Conservation (phyloP, 768 basidiomycete genomes). For the Kondoa subrosea region DNA sequence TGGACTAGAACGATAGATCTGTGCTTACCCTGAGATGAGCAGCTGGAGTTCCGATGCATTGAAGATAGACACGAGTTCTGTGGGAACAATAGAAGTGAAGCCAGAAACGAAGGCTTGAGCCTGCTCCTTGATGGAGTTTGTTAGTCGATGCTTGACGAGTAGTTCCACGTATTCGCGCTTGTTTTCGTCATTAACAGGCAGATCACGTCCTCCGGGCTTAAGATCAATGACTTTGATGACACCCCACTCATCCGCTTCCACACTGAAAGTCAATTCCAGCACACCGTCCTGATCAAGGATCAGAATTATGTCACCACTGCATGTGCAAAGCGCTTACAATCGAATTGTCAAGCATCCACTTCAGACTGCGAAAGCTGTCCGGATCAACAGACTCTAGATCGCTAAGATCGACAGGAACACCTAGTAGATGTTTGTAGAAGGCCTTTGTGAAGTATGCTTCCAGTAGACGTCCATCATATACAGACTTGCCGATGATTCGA, state of each 20-base stretch:
- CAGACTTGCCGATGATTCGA: slow-evolving; percentile 90
- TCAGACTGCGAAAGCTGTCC: slow-evolving; percentile 91
- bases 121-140: slow-evolving; percentile 88
- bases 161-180: slow-evolving; percentile 89
- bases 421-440: slow-evolving; percentile 83
- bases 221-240: slow-evolving; percentile 70
- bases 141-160: slow-evolving; percentile 81
- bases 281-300: slow-evolving; percentile 41
- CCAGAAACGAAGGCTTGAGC: slow-evolving; percentile 75
- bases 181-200: slow-evolving; percentile 90
- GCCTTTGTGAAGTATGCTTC: slow-evolving; percentile 98
- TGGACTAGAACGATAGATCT: neutral
- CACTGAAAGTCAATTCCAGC: slow-evolving; percentile 79
- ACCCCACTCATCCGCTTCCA: slow-evolving; percentile 96
- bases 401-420: slow-evolving; percentile 82
- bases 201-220: slow-evolving; percentile 64
- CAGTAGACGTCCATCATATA: slow-evolving; percentile 84
- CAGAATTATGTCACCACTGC: too few species aligned
- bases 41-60: slow-evolving; percentile 88
- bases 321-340: slow-evolving; percentile 30
- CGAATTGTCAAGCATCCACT: slow-evolving; percentile 97
- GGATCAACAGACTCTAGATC: slow-evolving; percentile 98
- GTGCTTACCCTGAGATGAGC: slow-evolving; percentile 67
- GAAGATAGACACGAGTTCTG: slow-evolving; percentile 86
- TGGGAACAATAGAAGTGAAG: slow-evolving; percentile 95